A percentile compares a stretch with the other conserved stretches of the same genome.
These are phyloP conservation scores for Paramyrothecium roridum DNA, from an alignment of 2,329 filamentous ascomycete genomes.

Conservation along the genomic window DNA sequence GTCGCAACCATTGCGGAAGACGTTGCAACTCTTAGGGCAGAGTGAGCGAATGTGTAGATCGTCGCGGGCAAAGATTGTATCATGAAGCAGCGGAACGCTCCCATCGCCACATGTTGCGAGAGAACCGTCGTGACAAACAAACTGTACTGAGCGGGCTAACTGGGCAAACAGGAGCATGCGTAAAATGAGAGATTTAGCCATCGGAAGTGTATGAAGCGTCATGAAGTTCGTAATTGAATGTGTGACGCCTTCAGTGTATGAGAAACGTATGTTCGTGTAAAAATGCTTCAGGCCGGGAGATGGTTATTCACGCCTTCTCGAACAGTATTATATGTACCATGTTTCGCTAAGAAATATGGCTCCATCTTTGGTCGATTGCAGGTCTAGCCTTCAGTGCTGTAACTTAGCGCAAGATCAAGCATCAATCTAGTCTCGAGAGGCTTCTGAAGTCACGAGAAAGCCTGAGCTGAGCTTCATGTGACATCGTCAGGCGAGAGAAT, in stretches of 20 bases:
- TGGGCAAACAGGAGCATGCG: background rate
- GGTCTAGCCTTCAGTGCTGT: background rate
- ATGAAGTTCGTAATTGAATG: background rate
- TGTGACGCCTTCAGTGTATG: background rate
- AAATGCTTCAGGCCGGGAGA: background rate
- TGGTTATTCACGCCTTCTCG: background rate
- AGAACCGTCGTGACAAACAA: background rate
- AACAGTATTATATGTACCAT: no score
- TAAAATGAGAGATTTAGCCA: background rate
- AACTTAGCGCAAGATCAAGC: no score
- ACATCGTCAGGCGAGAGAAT: background rate
- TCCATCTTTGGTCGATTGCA: background rate
- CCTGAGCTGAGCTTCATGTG: background rate
- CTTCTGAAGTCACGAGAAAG: background rate
- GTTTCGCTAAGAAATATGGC: no score
- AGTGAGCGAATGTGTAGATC: background rate
- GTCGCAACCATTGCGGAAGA: constrained; percentile 4
- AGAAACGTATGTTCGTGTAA: background rate
- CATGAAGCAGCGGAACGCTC: background rate
- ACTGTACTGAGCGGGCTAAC: background rate
- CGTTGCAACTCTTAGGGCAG: constrained; percentile 4
- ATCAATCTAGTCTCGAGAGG: no score
- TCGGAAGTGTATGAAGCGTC: background rate
- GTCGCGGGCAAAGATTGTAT: background rate
- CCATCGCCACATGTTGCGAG: background rate